phyloP scores from a whole-genome alignment of 2,329 filamentous ascomycete genomes.

The Teratosphaeria pseudoeucalypti region DNA sequence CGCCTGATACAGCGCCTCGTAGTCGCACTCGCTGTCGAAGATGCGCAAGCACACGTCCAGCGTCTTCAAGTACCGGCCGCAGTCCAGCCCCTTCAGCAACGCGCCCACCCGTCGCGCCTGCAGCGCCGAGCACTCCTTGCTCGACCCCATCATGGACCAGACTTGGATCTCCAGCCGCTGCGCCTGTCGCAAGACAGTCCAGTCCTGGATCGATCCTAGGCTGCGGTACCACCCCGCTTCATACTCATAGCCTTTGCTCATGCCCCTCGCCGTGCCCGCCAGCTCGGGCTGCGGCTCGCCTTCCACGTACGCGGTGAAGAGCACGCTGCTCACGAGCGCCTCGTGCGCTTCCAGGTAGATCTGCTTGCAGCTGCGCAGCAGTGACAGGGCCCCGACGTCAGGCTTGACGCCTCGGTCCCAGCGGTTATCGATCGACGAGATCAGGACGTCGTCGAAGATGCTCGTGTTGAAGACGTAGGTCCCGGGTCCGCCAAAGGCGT shows the following conservation, averaged over 20 bases:
- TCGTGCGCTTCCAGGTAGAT: not conserved
- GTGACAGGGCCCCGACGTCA: not conserved
- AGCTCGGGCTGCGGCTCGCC: not conserved
- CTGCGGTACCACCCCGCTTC: not conserved
- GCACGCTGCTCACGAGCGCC: not conserved
- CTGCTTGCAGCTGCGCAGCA: not conserved
- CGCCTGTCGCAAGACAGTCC: not conserved
- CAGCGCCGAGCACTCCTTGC: not conserved
- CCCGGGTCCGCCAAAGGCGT: not conserved
- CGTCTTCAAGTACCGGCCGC: not conserved
- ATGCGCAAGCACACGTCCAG: not conserved
- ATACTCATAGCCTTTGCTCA: not conserved
- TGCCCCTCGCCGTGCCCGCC: not conserved
- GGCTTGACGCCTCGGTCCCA: not conserved
- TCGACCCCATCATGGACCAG: not conserved
- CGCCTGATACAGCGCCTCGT: not conserved
- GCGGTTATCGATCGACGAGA: not conserved
- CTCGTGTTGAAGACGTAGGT: not conserved
- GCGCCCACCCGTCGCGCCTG: not conserved
- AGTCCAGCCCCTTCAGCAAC: not conserved
- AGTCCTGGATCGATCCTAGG: not conserved
- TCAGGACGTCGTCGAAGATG: not conserved
- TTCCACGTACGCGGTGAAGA: not conserved
- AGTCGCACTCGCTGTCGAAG: not conserved
- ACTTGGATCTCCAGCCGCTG: not conserved